These are phyloP conservation scores for Penicillium corylophilum DNA, from an alignment of 2,329 filamentous ascomycete species.

Conservation along the genomic window DNA sequence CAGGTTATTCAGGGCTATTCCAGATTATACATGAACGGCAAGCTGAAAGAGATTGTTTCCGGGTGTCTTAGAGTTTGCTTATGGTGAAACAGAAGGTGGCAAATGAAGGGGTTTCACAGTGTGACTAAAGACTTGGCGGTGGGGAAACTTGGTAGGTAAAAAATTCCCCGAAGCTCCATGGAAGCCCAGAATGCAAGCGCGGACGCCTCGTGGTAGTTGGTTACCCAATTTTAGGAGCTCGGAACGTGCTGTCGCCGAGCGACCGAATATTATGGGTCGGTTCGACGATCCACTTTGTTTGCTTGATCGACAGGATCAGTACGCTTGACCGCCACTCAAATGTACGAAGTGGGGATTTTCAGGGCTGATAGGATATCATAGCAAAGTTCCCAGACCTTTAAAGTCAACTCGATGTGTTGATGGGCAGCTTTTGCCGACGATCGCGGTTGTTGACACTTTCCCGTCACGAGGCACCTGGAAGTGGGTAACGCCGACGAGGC, in stretches of 20 bases:
- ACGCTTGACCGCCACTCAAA: background rate
- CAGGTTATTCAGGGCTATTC: background rate
- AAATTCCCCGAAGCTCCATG: background rate
- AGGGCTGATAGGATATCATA: background rate
- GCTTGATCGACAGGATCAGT: background rate
- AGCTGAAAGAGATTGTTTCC: background rate
- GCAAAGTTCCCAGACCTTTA: background rate
- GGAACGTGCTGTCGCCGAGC: background rate
- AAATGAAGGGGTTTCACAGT: background rate
- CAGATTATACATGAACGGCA: background rate
- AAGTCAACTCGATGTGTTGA: background rate
- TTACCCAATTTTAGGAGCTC: background rate
- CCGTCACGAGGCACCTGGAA: no score
- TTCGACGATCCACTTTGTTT: background rate
- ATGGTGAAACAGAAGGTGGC: background rate
- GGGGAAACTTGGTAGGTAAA: background rate
- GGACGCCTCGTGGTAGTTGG: background rate
- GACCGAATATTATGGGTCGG: background rate
- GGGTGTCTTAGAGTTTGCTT: background rate
- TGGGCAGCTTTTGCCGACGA: background rate
- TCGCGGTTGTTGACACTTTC: background rate
- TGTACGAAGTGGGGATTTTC: background rate
- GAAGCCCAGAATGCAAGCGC: background rate
- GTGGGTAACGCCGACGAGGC: no score
- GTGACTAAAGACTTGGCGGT: background rate